Conservation (phyloP, 1,139 yeast species). For the Saccharomycopsis hybrid region DNA sequence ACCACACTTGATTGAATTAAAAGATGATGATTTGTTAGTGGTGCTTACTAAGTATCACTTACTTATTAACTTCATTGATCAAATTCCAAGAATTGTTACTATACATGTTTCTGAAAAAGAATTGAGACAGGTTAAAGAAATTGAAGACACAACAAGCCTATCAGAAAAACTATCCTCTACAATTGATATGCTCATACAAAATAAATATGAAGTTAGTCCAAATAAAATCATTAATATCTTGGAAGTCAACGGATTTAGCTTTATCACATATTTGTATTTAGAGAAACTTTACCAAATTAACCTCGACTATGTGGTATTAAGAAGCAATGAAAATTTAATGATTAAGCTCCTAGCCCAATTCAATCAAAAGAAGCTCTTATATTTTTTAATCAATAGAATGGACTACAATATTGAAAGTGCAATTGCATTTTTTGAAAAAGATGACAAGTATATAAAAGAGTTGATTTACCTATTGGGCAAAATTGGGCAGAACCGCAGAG, state of each 20-base stretch:
- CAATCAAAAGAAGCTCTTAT: constrained; percentile 46
- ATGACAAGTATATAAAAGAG: constrained; percentile 51
- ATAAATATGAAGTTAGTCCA: constrained; percentile 60
- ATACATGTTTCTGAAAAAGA: constrained; percentile 38
- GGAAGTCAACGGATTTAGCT: constrained; percentile 33
- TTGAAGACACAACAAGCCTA: constrained; percentile 26
- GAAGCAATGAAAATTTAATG: constrained; percentile 17
- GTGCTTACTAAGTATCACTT: constrained; percentile 60
- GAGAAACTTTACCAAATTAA: constrained; percentile 14
- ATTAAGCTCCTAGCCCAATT: constrained; percentile 31
- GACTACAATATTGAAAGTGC: constrained; percentile 70
- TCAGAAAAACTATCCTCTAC: constrained; percentile 35
- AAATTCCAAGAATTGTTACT: constrained; percentile 48
- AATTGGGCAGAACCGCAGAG: constrained; percentile 74
- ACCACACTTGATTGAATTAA: constrained; percentile 48
- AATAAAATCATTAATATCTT: constrained; percentile 47
- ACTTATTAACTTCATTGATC: constrained; percentile 41
- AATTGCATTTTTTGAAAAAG: constrained; percentile 37
- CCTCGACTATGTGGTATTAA: constrained; percentile 5
- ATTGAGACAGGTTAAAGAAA: constrained; percentile 25
- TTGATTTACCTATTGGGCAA: constrained; percentile 76
- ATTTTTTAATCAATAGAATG: constrained; percentile 28
- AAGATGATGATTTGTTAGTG: constrained; percentile 49
- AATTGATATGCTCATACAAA: constrained; percentile 52
- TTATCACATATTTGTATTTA: constrained; percentile 18